Base-by-base conservation (phyloP, 2,329 filamentous ascomycete species). In the Coniochaeta prunicola region DNA sequence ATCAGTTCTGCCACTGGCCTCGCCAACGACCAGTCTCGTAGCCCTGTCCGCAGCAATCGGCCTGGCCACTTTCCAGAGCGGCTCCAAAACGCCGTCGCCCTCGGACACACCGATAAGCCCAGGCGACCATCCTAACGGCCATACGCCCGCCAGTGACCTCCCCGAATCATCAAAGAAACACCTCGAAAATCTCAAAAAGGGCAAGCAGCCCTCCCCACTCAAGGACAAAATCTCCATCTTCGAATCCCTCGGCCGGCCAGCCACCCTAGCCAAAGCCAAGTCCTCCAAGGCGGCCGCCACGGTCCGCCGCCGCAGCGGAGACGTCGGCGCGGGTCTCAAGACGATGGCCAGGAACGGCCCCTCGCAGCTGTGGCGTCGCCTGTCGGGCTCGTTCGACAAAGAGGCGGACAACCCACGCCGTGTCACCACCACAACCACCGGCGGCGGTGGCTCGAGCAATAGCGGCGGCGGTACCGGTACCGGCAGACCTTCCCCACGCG, bases 151-250 rank as follows among this genome's bases (percentile, higher is more conserved):
- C 42, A 26, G 42, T 17, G 36, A 13, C 36, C 15, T 5, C 10
- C 36, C 36, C 42, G 38, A 2, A 26, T 48, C 45, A 13, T 3
- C 30, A 10, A n/a, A 17, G 45, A 12, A 30, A 12, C 15, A 45
- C 48, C 50, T 21, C 42, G 59, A 24, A 56, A 56, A 48, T 19
- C 33, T 28, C 56, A 34, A 59, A 48, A 61, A 59, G 56, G 58
- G 56, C 54, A 38, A 26, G 10, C 15, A 36, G 31, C 59, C 61
- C 2, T 68, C 67, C 0, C 65, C 65, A 1, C 60, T 69, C 5
- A 66, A 65, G 30, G 60, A 65, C 12, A 64, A 59, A 26, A 68
- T 70, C 34, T 57, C 55, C n/a, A 42, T 65, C n/a, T 69, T 70
- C 55, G 67, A 70, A 50, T 53, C 59, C 2, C 34, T 69, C 3